Evolutionary conservation across 192 early-diverging fungal genomes (phyloP).

Genomic region (Coemansia sp.): DNA sequence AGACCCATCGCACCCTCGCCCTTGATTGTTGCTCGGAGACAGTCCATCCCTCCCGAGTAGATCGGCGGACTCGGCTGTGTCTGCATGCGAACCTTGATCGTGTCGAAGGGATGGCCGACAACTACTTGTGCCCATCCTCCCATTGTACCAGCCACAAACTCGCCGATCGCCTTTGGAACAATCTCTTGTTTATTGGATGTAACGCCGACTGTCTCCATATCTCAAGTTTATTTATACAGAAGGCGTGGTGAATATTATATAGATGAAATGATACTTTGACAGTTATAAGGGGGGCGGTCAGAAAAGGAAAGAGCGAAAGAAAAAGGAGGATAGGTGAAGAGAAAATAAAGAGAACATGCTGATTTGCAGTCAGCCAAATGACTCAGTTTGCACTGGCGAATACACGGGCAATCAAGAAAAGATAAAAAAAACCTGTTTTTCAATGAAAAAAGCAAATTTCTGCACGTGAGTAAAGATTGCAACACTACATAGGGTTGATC

Average conservation of each 20-base stretch:
- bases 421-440: slow-evolving; percentile 1
- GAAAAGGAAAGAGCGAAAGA: neutral
- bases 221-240: neutral
- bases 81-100: slow-evolving; percentile 80
- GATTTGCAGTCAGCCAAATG: neutral
- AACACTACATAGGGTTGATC: slow-evolving; percentile 7
- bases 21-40: slow-evolving; percentile 74
- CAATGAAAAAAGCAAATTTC: neutral
- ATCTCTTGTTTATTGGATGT: slow-evolving; percentile 24
- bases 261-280: neutral
- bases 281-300: too few species aligned
- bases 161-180: slow-evolving; percentile 40
- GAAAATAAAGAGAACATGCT: neutral
- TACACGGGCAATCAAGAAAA: too few species aligned
- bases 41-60: slow-evolving; percentile 77
- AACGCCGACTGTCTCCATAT: slow-evolving; percentile 36
- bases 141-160: slow-evolving; percentile 51
- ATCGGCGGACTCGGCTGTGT: slow-evolving; percentile 59
- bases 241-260: too few species aligned
- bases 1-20: slow-evolving; percentile 73
- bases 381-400: too few species aligned
- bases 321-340: neutral
- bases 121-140: slow-evolving; percentile 67
- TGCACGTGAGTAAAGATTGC: slow-evolving; percentile 7
- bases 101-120: slow-evolving; percentile 83